These are phyloP conservation scores for Aphanomyces invadans DNA, from an alignment of 352 stramenopile genomes.

Conservation along the genomic window DNA sequence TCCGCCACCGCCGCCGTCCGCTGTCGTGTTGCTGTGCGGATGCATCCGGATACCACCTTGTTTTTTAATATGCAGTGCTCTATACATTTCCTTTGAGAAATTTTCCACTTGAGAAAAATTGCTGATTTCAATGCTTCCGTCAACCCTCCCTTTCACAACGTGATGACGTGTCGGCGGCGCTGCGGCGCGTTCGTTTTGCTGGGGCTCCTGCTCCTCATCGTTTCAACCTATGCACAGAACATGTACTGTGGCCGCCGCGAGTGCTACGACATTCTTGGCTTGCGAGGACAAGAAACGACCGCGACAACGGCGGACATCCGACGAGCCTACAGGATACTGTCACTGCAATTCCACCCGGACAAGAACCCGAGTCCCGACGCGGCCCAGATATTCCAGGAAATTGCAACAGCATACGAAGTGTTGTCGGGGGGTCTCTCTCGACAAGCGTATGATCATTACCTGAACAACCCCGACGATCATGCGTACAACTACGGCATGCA, in stretches of 20 bases:
- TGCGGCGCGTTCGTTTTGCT: no score
- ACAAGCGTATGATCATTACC: conserved; percentile 65
- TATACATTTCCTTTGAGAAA: no score
- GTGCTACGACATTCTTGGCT: conserved; percentile 14
- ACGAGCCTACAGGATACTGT: conserved; percentile 90
- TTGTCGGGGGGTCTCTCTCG: conserved; percentile 68
- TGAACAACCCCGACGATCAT: conserved; percentile 3
- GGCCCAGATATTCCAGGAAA: neutral
- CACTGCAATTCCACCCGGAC: conserved; percentile 93
- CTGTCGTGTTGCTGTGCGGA: neutral
- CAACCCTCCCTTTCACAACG: no score
- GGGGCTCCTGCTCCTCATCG: neutral
- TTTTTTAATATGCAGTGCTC: no score
- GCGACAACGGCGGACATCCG: conserved; percentile 83
- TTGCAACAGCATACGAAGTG: conserved; percentile 52
- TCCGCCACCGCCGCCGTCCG: neutral
- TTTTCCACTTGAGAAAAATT: no score
- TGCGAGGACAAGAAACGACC: neutral
- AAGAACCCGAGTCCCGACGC: conserved; percentile 88
- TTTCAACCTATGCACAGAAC: neutral
- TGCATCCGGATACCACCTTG: no score
- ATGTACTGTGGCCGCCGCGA: conserved; percentile 16
- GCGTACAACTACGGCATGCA: conserved; percentile 22
- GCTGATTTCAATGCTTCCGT: no score
- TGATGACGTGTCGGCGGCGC: no score